Percentiles rank a stretch among this genome's conserved stretches.
Evolutionary conservation across 2,329 filamentous ascomycete species (phyloP).

Genomic region (Fusarium circinatum): DNA sequence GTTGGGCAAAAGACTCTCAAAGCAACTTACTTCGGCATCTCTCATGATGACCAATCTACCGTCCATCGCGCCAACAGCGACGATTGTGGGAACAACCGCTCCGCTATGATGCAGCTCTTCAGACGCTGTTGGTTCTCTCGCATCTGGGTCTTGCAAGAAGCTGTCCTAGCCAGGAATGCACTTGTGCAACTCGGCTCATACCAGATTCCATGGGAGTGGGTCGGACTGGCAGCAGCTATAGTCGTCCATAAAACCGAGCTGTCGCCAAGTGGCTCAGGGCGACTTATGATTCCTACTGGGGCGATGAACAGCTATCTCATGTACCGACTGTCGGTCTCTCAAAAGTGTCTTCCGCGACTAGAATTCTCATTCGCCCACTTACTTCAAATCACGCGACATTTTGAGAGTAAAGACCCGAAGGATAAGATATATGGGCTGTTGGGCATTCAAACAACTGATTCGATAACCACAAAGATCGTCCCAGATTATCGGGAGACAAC

Average conservation of each 20-base stretch:
- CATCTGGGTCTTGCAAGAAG: neutral
- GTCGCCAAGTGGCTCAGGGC: accelerated
- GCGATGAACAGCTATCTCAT: neutral
- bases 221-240: neutral
- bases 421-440: neutral
- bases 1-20: accelerated
- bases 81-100: accelerated
- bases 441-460: neutral
- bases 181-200: accelerated
- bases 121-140: neutral
- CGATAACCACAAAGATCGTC: accelerated
- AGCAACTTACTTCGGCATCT: accelerated
- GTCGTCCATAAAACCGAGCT: accelerated
- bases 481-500: neutral
- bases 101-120: neutral
- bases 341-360: accelerated
- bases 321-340: accelerated
- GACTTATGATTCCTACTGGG: neutral
- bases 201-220: neutral
- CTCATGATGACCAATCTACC: neutral
- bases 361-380: neutral
- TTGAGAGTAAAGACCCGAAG: accelerated
- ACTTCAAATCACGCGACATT: accelerated
- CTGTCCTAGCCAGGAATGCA: neutral
- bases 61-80: accelerated